Base-by-base conservation (phyloP, 129 eudicot species). In the Erigeron canadensis region DNA sequence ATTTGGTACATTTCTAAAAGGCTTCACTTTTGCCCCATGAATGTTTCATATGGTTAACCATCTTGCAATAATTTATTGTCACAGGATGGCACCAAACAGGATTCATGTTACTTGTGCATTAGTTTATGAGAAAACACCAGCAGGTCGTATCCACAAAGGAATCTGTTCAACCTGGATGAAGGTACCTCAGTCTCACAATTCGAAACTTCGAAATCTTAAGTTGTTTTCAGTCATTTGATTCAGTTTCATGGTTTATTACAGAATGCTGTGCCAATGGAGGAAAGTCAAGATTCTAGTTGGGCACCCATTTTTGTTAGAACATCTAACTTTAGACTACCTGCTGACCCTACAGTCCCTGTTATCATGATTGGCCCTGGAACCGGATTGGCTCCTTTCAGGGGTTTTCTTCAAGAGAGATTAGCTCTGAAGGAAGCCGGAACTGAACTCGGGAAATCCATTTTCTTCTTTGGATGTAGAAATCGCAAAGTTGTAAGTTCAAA, bases 291-390 rank as follows among this genome's bases (percentile, higher is more conserved):
- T 73, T 83, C 86, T 86, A 87, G 94, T 80, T 82, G 86, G 83
- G 99, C 99, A 34, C 97, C 97, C 15, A 79, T 90, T 53, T 95
- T 85, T 71, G 91, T 95, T 56, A 84, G 99, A 79, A 84, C 83
- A 34, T 95, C 99, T 8, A 95, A 95, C 85, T 95, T 95, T 79
- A 87, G 79, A 78, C 97, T 95, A 61, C 99, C 99, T 47, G 23
- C 85, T 69, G 94, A 95, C 69, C 71, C 93, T 61, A 84, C 84
- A 77, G 81, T 84, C 61, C 99, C 99, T 2, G 77, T 95, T 17
- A 83, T 95, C 71, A 95, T 95, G 99, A 88, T 95, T 75, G 99
- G 99, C 48, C 99, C 99, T 41, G 99, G 99, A 55, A 95, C 99
- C 11, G 99, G 99, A 61, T 84, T 95, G 85, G 99, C 99, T 67